Evolutionary conservation across 179 eudicot species (phyloP).

Genomic region (Patellifolia procumbens): DNA sequence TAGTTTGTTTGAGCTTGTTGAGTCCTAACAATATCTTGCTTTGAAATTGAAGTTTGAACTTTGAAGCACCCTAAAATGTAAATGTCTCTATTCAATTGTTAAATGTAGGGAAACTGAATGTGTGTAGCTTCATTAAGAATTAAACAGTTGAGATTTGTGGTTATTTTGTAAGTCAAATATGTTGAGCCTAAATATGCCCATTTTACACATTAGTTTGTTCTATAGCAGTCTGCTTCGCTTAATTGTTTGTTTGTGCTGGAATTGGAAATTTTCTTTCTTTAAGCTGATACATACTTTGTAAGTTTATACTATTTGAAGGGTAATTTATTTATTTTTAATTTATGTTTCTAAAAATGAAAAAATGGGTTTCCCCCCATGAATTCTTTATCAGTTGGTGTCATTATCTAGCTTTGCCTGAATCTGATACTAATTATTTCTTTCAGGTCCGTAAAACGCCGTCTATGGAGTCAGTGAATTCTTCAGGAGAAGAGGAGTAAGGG

Average conservation of each 20-base stretch:
- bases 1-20: no score
- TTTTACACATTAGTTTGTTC: not conserved
- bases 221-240: not conserved
- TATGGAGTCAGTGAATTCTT: conserved; percentile 89
- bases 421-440: conserved; percentile 25
- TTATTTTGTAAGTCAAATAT: not conserved
- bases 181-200: not conserved
- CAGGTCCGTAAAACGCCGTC: conserved; percentile 82
- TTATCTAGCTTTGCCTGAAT: conserved; percentile 6
- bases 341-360: no score
- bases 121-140: no score
- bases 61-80: no score
- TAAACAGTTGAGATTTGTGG: no score
- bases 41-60: no score
- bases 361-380: no score
- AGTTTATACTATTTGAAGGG: not conserved
- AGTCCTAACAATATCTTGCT: no score
- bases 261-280: not conserved
- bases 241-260: not conserved
- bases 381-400: no score
- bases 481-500: conserved; percentile 99
- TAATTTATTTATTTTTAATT: not conserved
- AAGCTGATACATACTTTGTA: not conserved
- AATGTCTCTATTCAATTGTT: no score
- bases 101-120: no score